A percentile compares a stretch with the other conserved stretches of the same genome.
Conservation (phyloP, 441 rosid genomes). For the Omphalea diandra region DNA sequence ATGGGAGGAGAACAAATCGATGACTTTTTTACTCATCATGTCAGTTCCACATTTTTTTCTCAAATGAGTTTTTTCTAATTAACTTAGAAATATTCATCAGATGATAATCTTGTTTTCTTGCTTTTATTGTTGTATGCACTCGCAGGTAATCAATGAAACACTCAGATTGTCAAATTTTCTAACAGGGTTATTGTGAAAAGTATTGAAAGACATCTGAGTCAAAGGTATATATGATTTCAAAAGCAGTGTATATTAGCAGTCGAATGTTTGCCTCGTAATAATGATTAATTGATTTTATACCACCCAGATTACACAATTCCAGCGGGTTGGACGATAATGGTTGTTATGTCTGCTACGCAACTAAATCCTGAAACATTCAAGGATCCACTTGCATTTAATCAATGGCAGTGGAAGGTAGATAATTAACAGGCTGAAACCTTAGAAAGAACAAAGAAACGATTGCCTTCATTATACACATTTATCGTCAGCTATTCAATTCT, state of each 20-base stretch:
- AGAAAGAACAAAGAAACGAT: neutral
- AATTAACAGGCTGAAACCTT: neutral
- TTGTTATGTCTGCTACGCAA: slow-evolving; percentile 25
- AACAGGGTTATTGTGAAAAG: slow-evolving; percentile 29
- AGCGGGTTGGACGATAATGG: slow-evolving; percentile 29
- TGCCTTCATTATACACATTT: neutral
- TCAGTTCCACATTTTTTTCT: slow-evolving; percentile 1
- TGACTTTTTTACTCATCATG: slow-evolving; percentile 40
- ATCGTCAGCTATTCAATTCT: neutral
- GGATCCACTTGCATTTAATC: slow-evolving; percentile 33
- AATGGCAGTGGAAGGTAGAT: slow-evolving; percentile 38
- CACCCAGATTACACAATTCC: slow-evolving; percentile 32
- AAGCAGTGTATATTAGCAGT: neutral
- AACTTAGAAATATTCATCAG: neutral
- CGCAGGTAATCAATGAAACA: slow-evolving; percentile 35
- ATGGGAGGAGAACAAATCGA: slow-evolving; percentile 42
- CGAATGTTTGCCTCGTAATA: too few species aligned
- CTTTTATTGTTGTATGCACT: neutral
- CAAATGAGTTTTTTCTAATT: neutral
- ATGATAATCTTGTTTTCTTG: neutral
- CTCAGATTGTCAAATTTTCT: slow-evolving; percentile 25
- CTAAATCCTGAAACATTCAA: slow-evolving; percentile 28
- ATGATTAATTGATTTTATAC: neutral
- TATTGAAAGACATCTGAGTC: slow-evolving; percentile 25
- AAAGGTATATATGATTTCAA: slow-evolving; percentile 12